Percentiles rank a stretch among this genome's conserved stretches.
Evolutionary conservation across 2,329 filamentous ascomycete species (phyloP).

Genomic region (Aureobasidium sp.): DNA sequence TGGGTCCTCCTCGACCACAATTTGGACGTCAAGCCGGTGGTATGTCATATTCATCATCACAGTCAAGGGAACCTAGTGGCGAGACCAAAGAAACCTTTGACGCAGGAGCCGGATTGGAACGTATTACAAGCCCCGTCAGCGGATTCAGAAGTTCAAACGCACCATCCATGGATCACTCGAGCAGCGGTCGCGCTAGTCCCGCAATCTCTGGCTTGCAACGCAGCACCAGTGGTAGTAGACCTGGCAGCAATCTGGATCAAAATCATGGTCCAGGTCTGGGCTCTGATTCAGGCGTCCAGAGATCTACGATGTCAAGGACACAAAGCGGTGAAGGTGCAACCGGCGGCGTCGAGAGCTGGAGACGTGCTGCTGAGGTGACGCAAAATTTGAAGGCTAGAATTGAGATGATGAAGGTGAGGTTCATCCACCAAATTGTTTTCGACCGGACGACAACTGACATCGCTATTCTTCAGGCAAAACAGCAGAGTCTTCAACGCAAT

Average conservation of each 20-base stretch:
- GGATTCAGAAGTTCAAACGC: slow-evolving; percentile 11
- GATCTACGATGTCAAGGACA: not conserved
- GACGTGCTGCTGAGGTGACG: slow-evolving; percentile 91
- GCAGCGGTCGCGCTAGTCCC: slow-evolving; percentile 17
- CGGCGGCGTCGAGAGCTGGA: slow-evolving; percentile 79
- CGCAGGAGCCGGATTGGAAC: slow-evolving; percentile 3
- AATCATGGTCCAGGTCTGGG: not conserved
- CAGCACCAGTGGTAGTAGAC: slow-evolving; percentile 12
- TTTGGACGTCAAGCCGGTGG: not conserved
- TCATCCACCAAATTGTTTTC: not conserved
- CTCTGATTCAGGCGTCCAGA: not conserved
- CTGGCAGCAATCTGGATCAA: slow-evolving; percentile 9
- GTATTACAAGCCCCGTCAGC: slow-evolving; percentile 6
- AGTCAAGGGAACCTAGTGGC: slow-evolving; percentile 6
- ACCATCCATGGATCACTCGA: slow-evolving; percentile 8
- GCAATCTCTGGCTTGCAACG: slow-evolving; percentile 7
- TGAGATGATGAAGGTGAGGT: slow-evolving; percentile 91
- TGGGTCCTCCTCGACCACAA: slow-evolving; percentile 5
- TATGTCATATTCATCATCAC: slow-evolving; percentile 11
- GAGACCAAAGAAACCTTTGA: slow-evolving; percentile 38
- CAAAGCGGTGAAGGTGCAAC: slow-evolving; percentile 8
- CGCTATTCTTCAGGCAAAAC: not conserved
- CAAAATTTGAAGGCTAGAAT: slow-evolving; percentile 96
- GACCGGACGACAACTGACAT: too few species aligned
- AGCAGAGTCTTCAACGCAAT: slow-evolving; percentile 9